phyloP scores from a whole-genome alignment of 2,329 filamentous ascomycete genomes.

The Akanthomyces lecanii region DNA sequence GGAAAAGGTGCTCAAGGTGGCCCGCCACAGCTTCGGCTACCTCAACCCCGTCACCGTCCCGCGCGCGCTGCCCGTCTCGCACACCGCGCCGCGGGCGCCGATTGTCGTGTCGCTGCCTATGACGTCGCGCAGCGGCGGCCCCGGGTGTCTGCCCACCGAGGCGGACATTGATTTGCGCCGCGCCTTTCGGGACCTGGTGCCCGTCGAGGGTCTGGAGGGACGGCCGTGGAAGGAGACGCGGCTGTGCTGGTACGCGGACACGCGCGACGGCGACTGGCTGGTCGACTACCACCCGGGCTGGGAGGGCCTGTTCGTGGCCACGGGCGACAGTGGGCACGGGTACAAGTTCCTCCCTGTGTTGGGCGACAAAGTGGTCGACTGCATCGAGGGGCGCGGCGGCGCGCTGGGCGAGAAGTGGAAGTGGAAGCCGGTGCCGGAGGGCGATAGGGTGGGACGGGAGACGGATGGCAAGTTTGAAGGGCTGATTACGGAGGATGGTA shows the following conservation, averaged over 20 bases:
- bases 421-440: conserved; percentile 54
- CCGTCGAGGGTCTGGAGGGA: conserved; percentile 49
- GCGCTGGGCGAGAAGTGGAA: conserved; percentile 56
- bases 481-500: conserved; percentile 50
- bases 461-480: conserved; percentile 34
- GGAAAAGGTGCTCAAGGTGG: conserved; percentile 61
- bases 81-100: conserved; percentile 24
- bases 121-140: conserved; percentile 36
- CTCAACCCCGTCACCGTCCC: conserved; percentile 44
- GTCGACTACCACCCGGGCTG: conserved; percentile 64
- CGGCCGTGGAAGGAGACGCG: conserved; percentile 59
- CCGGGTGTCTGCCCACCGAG: conserved; percentile 52
- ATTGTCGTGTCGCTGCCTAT: conserved; percentile 35
- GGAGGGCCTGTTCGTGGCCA: conserved; percentile 55
- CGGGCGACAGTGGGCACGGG: conserved; percentile 60
- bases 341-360: conserved; percentile 68
- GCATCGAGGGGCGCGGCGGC: conserved; percentile 42
- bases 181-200: conserved; percentile 58
- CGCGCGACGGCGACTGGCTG: conserved; percentile 66
- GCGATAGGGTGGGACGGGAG: conserved; percentile 31
- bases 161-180: conserved; percentile 58
- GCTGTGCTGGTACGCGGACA: conserved; percentile 75
- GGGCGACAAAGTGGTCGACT: conserved; percentile 57
- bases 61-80: conserved; percentile 31
- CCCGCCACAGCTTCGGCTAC: conserved; percentile 67